These are phyloP conservation scores for Aspergillus costaricaensis DNA, from an alignment of 2,329 filamentous ascomycete species.

Conservation along the genomic window DNA sequence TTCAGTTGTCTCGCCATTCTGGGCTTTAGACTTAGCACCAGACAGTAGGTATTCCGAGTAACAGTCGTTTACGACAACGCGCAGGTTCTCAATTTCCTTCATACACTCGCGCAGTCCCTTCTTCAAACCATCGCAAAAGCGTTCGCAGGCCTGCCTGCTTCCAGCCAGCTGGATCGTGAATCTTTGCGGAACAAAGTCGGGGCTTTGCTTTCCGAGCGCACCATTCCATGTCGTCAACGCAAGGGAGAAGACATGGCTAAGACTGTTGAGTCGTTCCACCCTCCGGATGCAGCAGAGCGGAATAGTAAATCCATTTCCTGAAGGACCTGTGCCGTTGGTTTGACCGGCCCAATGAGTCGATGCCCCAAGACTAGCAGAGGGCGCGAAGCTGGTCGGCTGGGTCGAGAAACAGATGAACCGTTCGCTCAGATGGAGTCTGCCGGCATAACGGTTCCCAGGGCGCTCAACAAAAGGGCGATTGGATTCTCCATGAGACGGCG, in stretches of 20 bases:
- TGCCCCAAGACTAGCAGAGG: constrained; percentile 73
- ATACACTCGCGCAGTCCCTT: constrained; percentile 83
- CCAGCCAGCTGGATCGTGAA: constrained; percentile 91
- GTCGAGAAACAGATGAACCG: constrained; percentile 96
- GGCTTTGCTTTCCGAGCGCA: constrained; percentile 60
- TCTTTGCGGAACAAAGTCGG: constrained; percentile 71
- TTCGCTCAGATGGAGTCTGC: constrained; percentile 91
- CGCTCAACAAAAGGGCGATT: constrained; percentile 60
- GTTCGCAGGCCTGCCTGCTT: constrained; percentile 83
- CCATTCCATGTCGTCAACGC: constrained; percentile 94
- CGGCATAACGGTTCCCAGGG: constrained; percentile 80
- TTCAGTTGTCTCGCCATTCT: constrained; percentile 55
- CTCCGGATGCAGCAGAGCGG: constrained; percentile 87
- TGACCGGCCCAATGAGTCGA: constrained; percentile 87
- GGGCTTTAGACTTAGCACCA: constrained; percentile 43
- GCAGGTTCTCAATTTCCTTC: constrained; percentile 82
- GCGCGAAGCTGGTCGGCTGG: constrained; percentile 81
- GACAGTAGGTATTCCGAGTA: constrained; percentile 83
- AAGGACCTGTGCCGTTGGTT: constrained; percentile 87
- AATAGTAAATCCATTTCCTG: constrained; percentile 93
- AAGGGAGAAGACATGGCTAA: constrained; percentile 88
- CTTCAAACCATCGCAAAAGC: constrained; percentile 95
- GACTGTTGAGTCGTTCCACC: constrained; percentile 89
- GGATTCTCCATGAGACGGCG: constrained; percentile 62
- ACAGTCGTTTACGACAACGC: constrained; percentile 76